A percentile compares a stretch with the other conserved stretches of the same genome.
Evolutionary conservation across 2,329 filamentous ascomycete genomes (phyloP).

Genomic region (Eurotiales sp.): DNA sequence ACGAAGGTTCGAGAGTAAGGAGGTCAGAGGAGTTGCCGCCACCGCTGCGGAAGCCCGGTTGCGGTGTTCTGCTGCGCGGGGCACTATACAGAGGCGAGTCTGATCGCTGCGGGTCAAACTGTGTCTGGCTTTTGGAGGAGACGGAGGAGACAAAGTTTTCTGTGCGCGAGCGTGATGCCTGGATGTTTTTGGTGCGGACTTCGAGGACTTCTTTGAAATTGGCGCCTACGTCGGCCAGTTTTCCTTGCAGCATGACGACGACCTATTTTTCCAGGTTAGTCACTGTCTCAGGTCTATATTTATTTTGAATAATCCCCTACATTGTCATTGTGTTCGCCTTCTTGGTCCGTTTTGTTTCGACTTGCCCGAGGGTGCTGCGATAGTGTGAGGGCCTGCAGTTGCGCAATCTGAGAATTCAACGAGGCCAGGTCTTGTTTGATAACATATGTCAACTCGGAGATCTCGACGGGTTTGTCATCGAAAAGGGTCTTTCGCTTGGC

Average conservation of each 20-base stretch:
- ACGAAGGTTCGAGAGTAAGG: conserved; percentile 72
- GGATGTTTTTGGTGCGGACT: conserved; percentile 95
- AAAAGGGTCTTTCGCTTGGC: conserved; percentile 97
- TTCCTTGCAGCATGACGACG: conserved; percentile 83
- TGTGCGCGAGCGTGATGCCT: conserved; percentile 83
- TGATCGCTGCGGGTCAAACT: conserved; percentile 63
- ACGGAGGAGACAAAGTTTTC: conserved; percentile 96
- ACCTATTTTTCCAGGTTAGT: too few species aligned
- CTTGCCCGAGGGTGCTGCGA: conserved; percentile 65
- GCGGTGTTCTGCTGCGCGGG: conserved; percentile 64
- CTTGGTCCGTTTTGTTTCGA: conserved; percentile 58
- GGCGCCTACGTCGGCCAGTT: conserved; percentile 84
- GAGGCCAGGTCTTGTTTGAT: conserved; percentile 94
- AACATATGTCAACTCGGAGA: conserved; percentile 93
- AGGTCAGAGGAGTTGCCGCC: conserved; percentile 55
- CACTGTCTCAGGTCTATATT: too few species aligned
- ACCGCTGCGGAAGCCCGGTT: conserved; percentile 46
- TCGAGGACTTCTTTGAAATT: conserved; percentile 98
- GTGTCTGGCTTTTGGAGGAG: conserved; percentile 66
- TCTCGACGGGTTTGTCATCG: conserved; percentile 93
- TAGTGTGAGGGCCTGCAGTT: conserved; percentile 72
- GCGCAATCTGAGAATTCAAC: conserved; percentile 81
- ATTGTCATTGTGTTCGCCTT: conserved; percentile 97
- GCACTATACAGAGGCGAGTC: conserved; percentile 85
- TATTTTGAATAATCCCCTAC: conserved; percentile 43